These are phyloP conservation scores for Ophiosphaerella herpotricha DNA, from an alignment of 2,329 filamentous ascomycete genomes.

Conservation along the genomic window DNA sequence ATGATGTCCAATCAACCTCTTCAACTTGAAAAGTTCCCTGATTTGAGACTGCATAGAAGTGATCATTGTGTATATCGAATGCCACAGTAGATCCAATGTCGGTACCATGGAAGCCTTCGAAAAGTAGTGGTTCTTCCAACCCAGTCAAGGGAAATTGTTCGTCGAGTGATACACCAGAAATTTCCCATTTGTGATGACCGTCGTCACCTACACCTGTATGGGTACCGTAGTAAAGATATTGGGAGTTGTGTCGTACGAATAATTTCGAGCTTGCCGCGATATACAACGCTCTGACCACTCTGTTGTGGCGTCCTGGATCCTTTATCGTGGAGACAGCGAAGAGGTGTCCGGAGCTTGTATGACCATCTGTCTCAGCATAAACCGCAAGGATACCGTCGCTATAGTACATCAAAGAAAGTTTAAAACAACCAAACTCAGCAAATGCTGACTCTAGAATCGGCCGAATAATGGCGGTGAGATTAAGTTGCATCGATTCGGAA, in stretches of 20 bases:
- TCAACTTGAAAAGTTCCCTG: constrained; percentile 65
- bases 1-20: constrained; percentile 69
- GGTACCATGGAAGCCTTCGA: constrained; percentile 64
- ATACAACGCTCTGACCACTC: constrained; percentile 42
- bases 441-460: constrained; percentile 6
- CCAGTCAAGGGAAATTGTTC: constrained; percentile 51
- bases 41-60: constrained; percentile 73
- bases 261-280: constrained; percentile 55
- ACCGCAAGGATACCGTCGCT: constrained; percentile 40
- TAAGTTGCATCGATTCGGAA: constrained; percentile 14
- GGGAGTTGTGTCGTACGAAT: constrained; percentile 68
- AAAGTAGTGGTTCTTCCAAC: constrained; percentile 52
- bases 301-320: constrained; percentile 24
- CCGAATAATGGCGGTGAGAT: constrained; percentile 24
- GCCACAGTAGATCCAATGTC: constrained; percentile 71
- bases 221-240: constrained; percentile 69
- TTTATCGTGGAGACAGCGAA: constrained; percentile 31
- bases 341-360: constrained; percentile 23
- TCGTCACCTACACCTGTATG: constrained; percentile 60
- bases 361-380: constrained; percentile 16
- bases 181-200: constrained; percentile 66
- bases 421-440: constrained; percentile 46
- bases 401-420: constrained; percentile 38
- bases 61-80: constrained; percentile 69
- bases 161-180: constrained; percentile 52